Base-by-base conservation (phyloP, 2,329 filamentous ascomycete genomes). In the Amphichorda felina region DNA sequence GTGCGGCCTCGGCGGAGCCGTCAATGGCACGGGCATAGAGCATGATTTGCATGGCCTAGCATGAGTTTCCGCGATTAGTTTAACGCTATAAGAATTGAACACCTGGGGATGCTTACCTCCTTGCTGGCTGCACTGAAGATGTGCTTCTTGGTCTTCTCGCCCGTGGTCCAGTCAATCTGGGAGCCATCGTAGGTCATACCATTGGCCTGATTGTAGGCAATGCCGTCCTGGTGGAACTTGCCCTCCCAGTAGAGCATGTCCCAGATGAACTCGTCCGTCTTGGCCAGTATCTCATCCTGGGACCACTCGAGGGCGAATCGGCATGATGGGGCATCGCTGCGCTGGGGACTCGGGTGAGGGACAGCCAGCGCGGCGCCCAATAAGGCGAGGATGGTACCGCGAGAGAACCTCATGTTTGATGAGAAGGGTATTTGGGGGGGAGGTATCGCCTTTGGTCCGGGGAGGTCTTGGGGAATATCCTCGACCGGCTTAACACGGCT, bases 171-270 rank as follows among this genome's bases (percentile, higher is more conserved):
- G 38, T 63, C 51, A 21, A 60, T 45, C 36, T 60, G 51, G 1
- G 55, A 56, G 5, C 59, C 57, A 36, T 60, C 57, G 33, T 62
- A 61, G 5, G 55, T 52, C 54, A 63, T 60, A 34, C 59, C 61
- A 38, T 64, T 64, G 13, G 44, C 45, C 3, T 46, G 40, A 37
- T 64, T 63, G 42, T 61, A 64, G 8, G 53, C 49, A 3, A 64
- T 48, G 16, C 57, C 50, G 34, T 62, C 54, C 33, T 58, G 55
- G 35, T 63, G 60, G 24, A 64, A 63, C 17, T 58, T 52, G n/a
- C 57, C 60, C 40, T 65, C 61, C 59, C 60, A 64, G 41, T 56
- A 61, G 11, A 64, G 39, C 13, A 63, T 40, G 33, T 61, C 51
- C 41, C 48, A 51, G 18, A 53, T 46, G 19, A 63, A 61, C 2